Conservation (phyloP, 2,329 filamentous ascomycete genomes). For the Trichoderma sp. region DNA sequence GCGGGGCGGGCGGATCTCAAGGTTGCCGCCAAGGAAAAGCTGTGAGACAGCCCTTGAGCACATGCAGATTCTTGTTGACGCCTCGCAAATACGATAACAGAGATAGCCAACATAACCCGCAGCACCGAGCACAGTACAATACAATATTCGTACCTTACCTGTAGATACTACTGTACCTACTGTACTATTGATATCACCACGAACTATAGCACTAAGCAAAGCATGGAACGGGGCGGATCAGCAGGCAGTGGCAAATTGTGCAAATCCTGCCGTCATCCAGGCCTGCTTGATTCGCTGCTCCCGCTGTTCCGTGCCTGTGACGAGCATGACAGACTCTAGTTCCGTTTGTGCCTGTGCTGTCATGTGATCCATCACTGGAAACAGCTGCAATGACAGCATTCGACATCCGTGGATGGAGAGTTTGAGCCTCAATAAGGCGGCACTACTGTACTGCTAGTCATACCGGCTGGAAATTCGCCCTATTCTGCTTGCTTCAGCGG, state of each 20-base stretch:
- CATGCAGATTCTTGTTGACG: background rate
- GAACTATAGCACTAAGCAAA: too few relatives aligned
- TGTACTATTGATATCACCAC: too few relatives aligned
- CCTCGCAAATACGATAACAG: too few relatives aligned
- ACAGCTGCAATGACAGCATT: background rate
- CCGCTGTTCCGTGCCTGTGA: background rate
- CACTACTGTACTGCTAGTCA: background rate
- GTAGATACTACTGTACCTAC: background rate
- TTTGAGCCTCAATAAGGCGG: background rate
- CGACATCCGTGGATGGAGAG: background rate
- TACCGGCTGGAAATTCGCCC: background rate
- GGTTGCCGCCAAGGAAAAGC: constrained; percentile 6
- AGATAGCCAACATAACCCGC: too few relatives aligned
- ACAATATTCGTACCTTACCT: background rate
- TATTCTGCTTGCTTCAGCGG: background rate
- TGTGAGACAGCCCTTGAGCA: background rate
- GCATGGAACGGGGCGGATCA: background rate
- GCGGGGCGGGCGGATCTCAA: constrained; percentile 8
- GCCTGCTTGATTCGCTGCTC: background rate
- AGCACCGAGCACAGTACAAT: background rate
- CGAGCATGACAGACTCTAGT: background rate
- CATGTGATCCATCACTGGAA: background rate
- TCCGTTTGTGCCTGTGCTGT: background rate
- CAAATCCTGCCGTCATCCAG: background rate
- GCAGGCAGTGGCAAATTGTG: background rate